Conservation (phyloP, 2,329 filamentous ascomycete genomes). For the Saccharata proteae region DNA sequence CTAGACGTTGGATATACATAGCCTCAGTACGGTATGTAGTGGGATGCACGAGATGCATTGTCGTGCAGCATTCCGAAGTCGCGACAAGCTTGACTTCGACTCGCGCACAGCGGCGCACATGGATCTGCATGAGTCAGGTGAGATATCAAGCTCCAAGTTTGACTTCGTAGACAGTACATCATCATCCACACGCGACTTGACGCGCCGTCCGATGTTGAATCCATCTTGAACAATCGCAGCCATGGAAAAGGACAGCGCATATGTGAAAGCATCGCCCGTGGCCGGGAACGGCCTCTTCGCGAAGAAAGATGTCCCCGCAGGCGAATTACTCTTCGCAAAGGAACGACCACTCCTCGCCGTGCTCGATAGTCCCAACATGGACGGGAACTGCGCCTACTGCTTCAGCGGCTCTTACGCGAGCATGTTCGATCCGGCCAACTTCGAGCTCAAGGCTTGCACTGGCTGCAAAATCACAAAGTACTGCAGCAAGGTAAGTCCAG, state of each 20-base stretch:
- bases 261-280: slow-evolving; percentile 11
- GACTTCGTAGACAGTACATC: too few relatives aligned
- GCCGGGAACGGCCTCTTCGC: slow-evolving; percentile 45
- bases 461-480: slow-evolving; percentile 48
- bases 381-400: slow-evolving; percentile 47
- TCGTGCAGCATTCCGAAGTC: too few relatives aligned
- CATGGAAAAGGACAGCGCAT: slow-evolving; percentile 8
- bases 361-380: slow-evolving; percentile 39
- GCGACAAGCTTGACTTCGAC: too few relatives aligned
- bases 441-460: slow-evolving; percentile 40
- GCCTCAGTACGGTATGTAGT: too few relatives aligned
- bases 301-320: slow-evolving; percentile 32
- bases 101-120: too few relatives aligned
- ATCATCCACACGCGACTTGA: too few relatives aligned
- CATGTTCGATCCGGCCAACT: slow-evolving; percentile 9
- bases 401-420: slow-evolving; percentile 29
- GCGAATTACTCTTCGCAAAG: slow-evolving; percentile 37
- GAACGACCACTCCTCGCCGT: slow-evolving; percentile 42
- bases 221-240: too few relatives aligned
- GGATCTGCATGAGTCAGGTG: too few relatives aligned
- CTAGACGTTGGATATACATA: too few relatives aligned
- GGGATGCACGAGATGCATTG: too few relatives aligned
- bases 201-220: too few relatives aligned
- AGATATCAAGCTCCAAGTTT: too few relatives aligned
- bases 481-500: slow-evolving; percentile 42